Evolutionary conservation across 2,329 filamentous ascomycete genomes (phyloP), one percentile per base, ranked within the genome.

Genomic region (Saccharata proteae): DNA sequence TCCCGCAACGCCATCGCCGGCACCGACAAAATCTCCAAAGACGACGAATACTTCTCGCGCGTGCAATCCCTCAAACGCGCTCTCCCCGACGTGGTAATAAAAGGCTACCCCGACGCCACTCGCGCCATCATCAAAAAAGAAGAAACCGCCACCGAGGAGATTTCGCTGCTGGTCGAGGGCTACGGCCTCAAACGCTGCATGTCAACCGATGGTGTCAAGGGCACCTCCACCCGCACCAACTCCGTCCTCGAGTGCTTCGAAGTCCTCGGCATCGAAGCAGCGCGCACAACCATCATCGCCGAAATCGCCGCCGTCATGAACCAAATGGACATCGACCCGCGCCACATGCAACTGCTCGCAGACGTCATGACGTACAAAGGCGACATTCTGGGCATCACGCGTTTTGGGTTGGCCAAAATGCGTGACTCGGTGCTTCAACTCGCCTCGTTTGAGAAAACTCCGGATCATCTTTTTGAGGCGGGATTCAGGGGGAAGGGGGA

Each of bases 321-420:
- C 20, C 76, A 79, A 52, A 94, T 98, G 85, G 77, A 74, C 55
- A 96, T 98, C 47, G 90, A 98, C 58, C 88, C 86, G 26, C 81
- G 90, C 34, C 90, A 98, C 61, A 96, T 98, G 85, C 80, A 94
- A 54, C 71, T 98, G 12, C 73, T 98, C 2, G 88, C 90, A 8
- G 90, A 98, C 49, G 86, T 94, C 32, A 98, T 98, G 90, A 96
- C 90, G 1, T 96, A 88, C 69, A 96, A 94, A 63, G 90, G 90
- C 30, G 88, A 96, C 44, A 82, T 98, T 0, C 70, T 94, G 12
- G 90, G 90, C 30, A 98, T 98, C 52, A 98, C 90, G 3, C 79
- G 90, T 18, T 96, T 96, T 55, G 90, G 90, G 30, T 67, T 98
- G 16, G 81, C 85, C 35, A 98, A 96, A 67, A 96, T 93, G 80